Base-by-base conservation (phyloP, 2,329 filamentous ascomycete species). In the Aurifilum marmelostoma region DNA sequence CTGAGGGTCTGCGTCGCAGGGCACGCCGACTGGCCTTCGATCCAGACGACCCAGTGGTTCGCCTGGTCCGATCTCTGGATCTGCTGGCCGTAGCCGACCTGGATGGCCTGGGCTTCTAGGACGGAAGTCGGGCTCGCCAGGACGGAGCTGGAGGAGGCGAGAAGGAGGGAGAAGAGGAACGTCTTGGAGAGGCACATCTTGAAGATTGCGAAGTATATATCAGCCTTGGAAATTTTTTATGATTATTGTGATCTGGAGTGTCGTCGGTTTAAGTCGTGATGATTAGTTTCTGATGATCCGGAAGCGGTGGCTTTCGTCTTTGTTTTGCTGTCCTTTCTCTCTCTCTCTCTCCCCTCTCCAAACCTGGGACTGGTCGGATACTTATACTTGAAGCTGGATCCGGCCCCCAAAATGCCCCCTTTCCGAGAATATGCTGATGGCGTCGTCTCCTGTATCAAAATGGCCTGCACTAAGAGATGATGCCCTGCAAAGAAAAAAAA, bases 21-120 rank as follows among this genome's bases (percentile, higher is more conserved):
- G 65, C 72, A 70, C 3, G 72, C 72, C 27, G 50, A 65, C 32
- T 72, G 41, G 52, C 72, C 72, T 67, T 73, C 72, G n/a, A 72
- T 67, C 72, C 72, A 73, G 12, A 71, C 71, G 2, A 73, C 71
- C 72, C 72, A 73, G 63, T 70, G 69, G 63, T 73, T 73, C 24
- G 63, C 37, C 39, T 72, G 27, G 21, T 65, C 63, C 18, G 43
- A 56, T 3, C 16, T 54, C 43, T 65, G 47, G 50, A 65, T 54
- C 63, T 65, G 47, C 63, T 65, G 27, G 43, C 63, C 63, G 63
- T 65, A 65, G 63, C 63, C 63, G 6, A 65, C 63, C 9, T 39
- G 8, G 43, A 65, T 24, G 21, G 14, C 32, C 12, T 34, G 24
- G 18, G 29, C 4, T 12, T 39, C n/a, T 27, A 54, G 8, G 21